A percentile compares a stretch with the other conserved stretches of the same genome.
phyloP scores from a whole-genome alignment of 2,329 filamentous ascomycete genomes.

The Tricladium varicosporioides region DNA sequence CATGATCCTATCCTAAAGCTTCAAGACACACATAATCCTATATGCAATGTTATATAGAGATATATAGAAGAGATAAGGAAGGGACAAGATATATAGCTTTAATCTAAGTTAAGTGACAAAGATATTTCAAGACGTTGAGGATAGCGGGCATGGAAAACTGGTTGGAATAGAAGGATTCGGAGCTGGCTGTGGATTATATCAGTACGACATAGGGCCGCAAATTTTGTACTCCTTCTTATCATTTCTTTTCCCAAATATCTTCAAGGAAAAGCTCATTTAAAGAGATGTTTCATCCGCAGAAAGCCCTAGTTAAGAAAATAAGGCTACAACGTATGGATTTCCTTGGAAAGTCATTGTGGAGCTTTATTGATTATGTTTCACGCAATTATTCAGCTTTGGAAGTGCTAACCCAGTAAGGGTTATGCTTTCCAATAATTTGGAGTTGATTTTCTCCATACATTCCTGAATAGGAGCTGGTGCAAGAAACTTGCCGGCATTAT shows the following conservation, averaged over 20 bases:
- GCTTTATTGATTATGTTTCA: not conserved
- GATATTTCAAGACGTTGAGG: too few species aligned
- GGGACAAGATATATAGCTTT: too few species aligned
- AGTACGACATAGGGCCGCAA: too few species aligned
- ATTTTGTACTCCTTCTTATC: not conserved
- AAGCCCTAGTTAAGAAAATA: not conserved
- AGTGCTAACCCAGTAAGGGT: not conserved
- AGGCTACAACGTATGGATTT: not conserved
- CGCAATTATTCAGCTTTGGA: not conserved
- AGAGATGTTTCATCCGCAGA: not conserved
- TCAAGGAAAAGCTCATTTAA: not conserved
- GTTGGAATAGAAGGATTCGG: too few species aligned
- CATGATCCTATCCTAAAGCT: too few species aligned
- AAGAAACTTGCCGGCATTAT: not conserved
- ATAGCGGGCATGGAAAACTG: too few species aligned
- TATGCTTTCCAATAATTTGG: not conserved
- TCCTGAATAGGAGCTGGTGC: not conserved
- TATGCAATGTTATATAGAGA: too few species aligned
- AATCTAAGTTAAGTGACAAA: too few species aligned
- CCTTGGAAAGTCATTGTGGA: not conserved
- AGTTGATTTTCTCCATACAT: not conserved
- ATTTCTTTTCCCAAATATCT: not conserved
- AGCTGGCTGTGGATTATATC: too few species aligned
- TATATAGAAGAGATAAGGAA: too few species aligned
- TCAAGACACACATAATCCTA: too few species aligned